Base-by-base conservation (phyloP, 352 stramenopile species). In the Pythium oligandrum region DNA sequence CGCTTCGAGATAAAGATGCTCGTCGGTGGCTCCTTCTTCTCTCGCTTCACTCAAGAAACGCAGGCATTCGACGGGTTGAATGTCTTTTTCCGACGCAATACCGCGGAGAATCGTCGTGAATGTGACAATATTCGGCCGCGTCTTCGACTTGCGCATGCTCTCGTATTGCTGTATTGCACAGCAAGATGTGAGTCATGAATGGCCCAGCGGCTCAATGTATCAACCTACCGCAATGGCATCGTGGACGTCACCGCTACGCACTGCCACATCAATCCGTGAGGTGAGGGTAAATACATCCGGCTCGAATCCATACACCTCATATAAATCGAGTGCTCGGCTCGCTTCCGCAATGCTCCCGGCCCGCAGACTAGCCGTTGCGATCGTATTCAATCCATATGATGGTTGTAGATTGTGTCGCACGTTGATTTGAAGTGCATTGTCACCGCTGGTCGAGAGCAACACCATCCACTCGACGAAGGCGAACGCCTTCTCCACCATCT, bases 221-320 rank as follows among this genome's bases (percentile, higher is more conserved):
- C n/a, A n/a, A n/a, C n/a, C n/a, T 51, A 88, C 77, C 53, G 70
- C 34, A 51, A 84, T 75, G 38, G 78, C 78, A 56, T 63, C 62
- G 4, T 40, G 40, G 12, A 88, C 51, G 33, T 87, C 71, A 6
- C 70, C 65, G 37, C 61, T 77, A 10, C 80, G 63, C 4, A 73
- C 77, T 6, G 78, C 66, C 2, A 88, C 71, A 51, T 90, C 80
- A 37, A 90, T 90, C 12, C 87, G 56, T 45, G 80, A 75, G 26
- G 80, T 90, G 63, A 86, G 87, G 31, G 80, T 75, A 56, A 90
- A 90, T 55, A 88, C 75, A 48, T 90, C 80, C 0, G 80, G 80
- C 32, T 73, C 66, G 53, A 80, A 88, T 12, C 73, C 70, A 57
- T 83, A 66, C 12, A 34, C 30, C 7, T 63, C 44, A 4, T 86